phyloP scores from a whole-genome alignment of 345 rosid species.

The Schrenkiella parvula region DNA sequence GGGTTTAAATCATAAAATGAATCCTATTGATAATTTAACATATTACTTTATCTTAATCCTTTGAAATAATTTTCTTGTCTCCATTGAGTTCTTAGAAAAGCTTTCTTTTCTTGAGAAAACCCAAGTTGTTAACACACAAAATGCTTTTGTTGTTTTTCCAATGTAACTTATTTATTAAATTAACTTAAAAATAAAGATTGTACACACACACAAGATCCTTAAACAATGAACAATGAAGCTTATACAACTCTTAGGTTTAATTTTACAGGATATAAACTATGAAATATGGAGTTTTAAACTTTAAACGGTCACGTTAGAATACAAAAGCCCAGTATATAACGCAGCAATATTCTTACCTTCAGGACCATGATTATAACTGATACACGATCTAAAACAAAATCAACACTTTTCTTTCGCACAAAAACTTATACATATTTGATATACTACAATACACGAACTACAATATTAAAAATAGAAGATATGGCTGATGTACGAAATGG shows the following conservation, averaged over 20 bases:
- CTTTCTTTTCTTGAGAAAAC: too few species aligned
- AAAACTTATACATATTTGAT: neutral
- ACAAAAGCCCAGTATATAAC: neutral
- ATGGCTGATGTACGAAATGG: neutral
- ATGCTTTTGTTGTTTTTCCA: too few species aligned
- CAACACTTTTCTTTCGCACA: neutral
- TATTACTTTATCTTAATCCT: neutral
- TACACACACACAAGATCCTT: too few species aligned
- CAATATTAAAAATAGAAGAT: neutral
- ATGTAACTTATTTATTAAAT: too few species aligned
- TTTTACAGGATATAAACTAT: neutral
- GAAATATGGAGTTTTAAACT: neutral
- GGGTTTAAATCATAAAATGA: neutral
- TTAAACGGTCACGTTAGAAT: neutral
- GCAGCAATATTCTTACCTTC: neutral
- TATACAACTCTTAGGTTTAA: neutral
- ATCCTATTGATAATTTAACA: neutral
- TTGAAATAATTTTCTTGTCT: neutral
- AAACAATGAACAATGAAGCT: neutral
- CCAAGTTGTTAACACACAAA: too few species aligned
- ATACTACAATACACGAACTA: neutral
- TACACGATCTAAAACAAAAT: neutral
- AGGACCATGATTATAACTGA: neutral
- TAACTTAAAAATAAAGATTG: too few species aligned
- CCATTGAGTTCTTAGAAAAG: neutral